Conservation (phyloP, 129 eudicot genomes). For the Arctium lappa region DNA sequence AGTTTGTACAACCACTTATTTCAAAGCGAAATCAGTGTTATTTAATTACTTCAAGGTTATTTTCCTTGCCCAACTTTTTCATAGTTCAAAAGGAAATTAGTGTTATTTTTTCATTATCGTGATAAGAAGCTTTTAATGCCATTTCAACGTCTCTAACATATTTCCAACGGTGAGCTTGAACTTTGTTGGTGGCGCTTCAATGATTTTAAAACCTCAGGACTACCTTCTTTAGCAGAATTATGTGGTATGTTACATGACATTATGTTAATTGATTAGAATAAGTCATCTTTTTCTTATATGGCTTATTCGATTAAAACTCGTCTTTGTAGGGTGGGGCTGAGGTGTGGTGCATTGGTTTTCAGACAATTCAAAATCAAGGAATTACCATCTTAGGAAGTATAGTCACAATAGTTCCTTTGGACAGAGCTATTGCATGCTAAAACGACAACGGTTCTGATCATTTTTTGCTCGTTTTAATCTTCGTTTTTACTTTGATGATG, state of each 20-base stretch:
- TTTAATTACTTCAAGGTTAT: constrained; percentile 68
- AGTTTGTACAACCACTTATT: constrained; percentile 60
- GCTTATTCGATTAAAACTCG: neutral
- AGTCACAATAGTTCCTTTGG: neutral
- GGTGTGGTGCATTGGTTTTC: constrained; percentile 93
- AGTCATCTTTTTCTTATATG: neutral
- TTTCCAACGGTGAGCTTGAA: constrained; percentile 82
- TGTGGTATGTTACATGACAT: constrained; percentile 45
- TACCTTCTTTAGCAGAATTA: constrained; percentile 88
- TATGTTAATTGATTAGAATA: neutral
- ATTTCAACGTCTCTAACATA: constrained; percentile 54
- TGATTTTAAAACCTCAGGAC: constrained; percentile 77
- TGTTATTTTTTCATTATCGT: neutral
- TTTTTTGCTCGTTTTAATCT: neutral
- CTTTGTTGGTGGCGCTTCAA: constrained; percentile 88
- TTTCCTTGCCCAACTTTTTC: neutral
- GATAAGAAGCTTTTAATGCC: neutral
- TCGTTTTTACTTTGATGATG: constrained; percentile 11
- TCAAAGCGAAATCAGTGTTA: constrained; percentile 77
- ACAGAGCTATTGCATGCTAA: neutral
- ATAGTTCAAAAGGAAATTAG: neutral
- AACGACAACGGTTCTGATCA: neutral
- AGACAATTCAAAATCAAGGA: constrained; percentile 70
- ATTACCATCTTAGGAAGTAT: constrained; percentile 94
- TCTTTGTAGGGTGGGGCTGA: constrained; percentile 64